Conservation (phyloP, 1,284 basidiomycete species). For the Irpex lacteus region DNA sequence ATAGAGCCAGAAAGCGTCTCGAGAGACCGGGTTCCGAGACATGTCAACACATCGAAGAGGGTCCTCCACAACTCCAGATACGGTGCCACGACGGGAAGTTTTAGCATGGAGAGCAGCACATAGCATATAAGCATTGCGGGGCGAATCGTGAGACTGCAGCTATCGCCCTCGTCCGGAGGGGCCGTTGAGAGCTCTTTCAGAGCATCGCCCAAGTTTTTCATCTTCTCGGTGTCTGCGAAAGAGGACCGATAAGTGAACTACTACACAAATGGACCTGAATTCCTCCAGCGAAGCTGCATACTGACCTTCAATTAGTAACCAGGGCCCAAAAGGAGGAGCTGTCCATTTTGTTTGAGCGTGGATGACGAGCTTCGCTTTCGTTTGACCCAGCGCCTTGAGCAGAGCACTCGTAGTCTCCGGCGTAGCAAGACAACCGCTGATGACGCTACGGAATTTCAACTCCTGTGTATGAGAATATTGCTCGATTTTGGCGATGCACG, state of each 20-base stretch:
- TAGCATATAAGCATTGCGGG: background rate
- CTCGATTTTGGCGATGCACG: background rate
- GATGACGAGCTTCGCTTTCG: background rate
- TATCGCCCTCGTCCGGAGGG: background rate
- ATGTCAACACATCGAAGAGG: background rate
- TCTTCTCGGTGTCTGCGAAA: background rate
- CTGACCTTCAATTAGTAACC: background rate
- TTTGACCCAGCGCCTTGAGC: background rate
- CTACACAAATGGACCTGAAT: too few species aligned
- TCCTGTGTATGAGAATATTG: background rate
- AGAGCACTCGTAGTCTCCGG: background rate
- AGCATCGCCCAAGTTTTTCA: background rate
- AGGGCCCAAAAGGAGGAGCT: background rate
- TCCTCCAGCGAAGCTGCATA: background rate
- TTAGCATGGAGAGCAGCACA: background rate
- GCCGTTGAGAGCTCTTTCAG: background rate
- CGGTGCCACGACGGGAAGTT: too few species aligned
- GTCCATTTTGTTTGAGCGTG: background rate
- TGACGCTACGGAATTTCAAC: background rate
- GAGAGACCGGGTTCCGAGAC: background rate
- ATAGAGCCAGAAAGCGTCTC: background rate
- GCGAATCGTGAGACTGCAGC: background rate
- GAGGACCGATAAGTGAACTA: background rate
- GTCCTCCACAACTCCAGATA: background rate
- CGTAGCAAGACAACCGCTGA: background rate